Percentiles rank a stretch among this genome's conserved stretches.
Conservation (phyloP, 2,329 filamentous ascomycete genomes). For the Colletotrichum sp. region DNA sequence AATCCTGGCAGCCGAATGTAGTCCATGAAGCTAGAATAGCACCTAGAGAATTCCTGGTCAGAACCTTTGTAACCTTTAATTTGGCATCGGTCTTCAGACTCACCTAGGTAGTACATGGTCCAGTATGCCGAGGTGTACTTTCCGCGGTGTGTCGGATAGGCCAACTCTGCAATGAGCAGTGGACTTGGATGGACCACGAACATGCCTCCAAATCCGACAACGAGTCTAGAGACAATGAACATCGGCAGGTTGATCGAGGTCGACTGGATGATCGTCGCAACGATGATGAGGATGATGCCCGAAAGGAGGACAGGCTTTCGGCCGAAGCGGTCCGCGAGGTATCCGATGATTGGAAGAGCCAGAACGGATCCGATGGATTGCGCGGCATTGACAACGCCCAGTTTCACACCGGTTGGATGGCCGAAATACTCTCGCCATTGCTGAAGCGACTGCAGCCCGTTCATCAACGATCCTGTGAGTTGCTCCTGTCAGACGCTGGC, state of each 20-base stretch:
- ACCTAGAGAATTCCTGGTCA: not conserved
- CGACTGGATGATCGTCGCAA: constrained; percentile 40
- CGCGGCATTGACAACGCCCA: constrained; percentile 45
- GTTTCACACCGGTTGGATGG: constrained; percentile 30
- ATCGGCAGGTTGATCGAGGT: constrained; percentile 38
- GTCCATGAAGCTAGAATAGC: constrained; percentile 23
- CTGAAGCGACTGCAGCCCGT: constrained; percentile 42
- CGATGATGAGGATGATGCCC: constrained; percentile 38
- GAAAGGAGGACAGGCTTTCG: constrained; percentile 39
- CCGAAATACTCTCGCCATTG: constrained; percentile 38
- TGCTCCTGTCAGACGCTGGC: not conserved
- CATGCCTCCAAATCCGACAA: constrained; percentile 40
- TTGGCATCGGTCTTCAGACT: not conserved
- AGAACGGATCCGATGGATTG: constrained; percentile 48
- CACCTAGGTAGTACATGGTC: constrained; percentile 35
- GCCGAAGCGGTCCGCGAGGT: constrained; percentile 41
- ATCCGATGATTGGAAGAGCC: constrained; percentile 44
- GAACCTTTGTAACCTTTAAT: not conserved
- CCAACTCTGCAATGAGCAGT: constrained; percentile 37
- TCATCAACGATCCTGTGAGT: constrained; percentile 37
- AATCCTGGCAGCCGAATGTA: constrained; percentile 16
- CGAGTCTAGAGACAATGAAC: constrained; percentile 35
- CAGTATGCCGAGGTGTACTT: constrained; percentile 37
- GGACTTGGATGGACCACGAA: constrained; percentile 43
- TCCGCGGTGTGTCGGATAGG: constrained; percentile 38